phyloP scores from a whole-genome alignment of 441 rosid genomes.

The Syzygium syzygioides region DNA sequence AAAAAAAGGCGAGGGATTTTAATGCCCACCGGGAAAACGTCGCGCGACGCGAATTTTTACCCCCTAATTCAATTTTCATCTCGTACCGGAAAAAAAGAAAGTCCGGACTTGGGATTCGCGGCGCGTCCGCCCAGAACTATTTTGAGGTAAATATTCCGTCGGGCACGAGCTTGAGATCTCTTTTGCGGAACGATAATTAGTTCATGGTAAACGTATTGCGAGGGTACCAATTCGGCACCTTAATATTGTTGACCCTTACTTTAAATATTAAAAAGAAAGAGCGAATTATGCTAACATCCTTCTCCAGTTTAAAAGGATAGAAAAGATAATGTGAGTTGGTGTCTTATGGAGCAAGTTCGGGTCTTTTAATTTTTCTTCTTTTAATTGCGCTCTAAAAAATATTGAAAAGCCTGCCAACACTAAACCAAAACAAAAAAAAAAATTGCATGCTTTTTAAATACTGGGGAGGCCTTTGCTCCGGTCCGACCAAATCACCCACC shows the following conservation, averaged over 20 bases:
- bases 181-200: no score
- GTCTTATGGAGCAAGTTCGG: neutral
- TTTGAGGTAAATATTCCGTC: neutral
- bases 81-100: no score
- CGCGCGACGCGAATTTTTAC: no score
- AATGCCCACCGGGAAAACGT: no score
- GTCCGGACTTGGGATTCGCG: no score
- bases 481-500: neutral
- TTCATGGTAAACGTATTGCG: accelerated
- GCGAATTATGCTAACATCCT: neutral
- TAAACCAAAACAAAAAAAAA: neutral
- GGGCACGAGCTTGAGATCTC: neutral
- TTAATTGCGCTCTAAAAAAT: neutral
- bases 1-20: no score
- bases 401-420: neutral
- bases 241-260: neutral
- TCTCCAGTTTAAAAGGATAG: neutral
- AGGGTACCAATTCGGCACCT: neutral
- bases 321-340: neutral
- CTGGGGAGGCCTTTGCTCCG: neutral
- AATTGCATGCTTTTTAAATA: neutral
- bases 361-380: neutral
- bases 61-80: no score
- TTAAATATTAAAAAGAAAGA: neutral
- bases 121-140: neutral